Conservation (phyloP, 129 eudicot genomes). For the Flaveria brownii region DNA sequence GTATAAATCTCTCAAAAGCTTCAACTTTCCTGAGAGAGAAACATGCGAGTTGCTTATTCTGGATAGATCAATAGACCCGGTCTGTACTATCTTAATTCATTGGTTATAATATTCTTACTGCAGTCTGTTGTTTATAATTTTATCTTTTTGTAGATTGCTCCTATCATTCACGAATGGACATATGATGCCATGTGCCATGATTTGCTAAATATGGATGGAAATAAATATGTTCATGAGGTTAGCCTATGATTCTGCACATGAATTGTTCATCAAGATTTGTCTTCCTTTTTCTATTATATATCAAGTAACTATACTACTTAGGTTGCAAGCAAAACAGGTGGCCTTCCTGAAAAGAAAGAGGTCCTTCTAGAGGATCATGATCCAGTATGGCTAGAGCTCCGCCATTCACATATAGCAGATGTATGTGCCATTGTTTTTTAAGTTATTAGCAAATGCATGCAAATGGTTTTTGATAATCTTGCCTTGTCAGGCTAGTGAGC, state of each 20-base stretch:
- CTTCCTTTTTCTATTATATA: slow-evolving; percentile 34
- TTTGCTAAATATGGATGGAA: slow-evolving; percentile 83
- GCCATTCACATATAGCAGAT: slow-evolving; percentile 97
- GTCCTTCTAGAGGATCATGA: slow-evolving; percentile 97
- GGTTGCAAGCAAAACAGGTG: slow-evolving; percentile 90
- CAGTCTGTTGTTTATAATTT: background rate
- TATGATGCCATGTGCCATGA: slow-evolving; percentile 99
- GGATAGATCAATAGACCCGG: slow-evolving; percentile 95
- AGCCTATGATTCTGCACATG: slow-evolving; percentile 21
- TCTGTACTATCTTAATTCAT: slow-evolving; percentile 23
- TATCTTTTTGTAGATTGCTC: slow-evolving; percentile 68
- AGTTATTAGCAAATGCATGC: background rate
- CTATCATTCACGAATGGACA: slow-evolving; percentile 95
- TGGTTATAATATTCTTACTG: slow-evolving; percentile 7
- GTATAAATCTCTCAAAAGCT: slow-evolving; percentile 58
- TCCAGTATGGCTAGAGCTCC: slow-evolving; percentile 97
- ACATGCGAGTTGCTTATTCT: slow-evolving; percentile 94
- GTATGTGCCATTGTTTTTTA: slow-evolving; percentile 44
- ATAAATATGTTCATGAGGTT: slow-evolving; percentile 94
- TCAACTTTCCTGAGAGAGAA: slow-evolving; percentile 80
- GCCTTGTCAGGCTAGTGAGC: slow-evolving; percentile 82
- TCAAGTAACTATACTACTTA: slow-evolving; percentile 43
- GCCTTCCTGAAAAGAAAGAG: slow-evolving; percentile 82
- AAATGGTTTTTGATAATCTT: slow-evolving; percentile 32
- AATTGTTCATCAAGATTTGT: slow-evolving; percentile 14